Percentiles rank a stretch among this genome's conserved stretches.
Evolutionary conservation across 2,329 filamentous ascomycete genomes (phyloP).

Genomic region (Xylariaceae sp.): DNA sequence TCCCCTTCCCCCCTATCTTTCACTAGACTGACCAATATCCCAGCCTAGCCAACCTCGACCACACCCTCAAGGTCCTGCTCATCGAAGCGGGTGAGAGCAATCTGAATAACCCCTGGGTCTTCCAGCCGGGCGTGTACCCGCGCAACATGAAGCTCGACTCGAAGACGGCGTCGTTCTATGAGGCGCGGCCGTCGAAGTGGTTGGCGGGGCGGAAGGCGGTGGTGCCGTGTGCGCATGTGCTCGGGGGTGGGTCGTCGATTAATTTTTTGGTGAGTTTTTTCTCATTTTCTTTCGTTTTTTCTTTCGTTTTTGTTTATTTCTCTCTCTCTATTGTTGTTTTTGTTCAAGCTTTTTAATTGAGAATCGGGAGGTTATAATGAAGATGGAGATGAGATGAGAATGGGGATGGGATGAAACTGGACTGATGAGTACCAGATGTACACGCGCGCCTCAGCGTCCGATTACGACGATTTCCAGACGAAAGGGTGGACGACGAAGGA

Average conservation of each 20-base stretch:
- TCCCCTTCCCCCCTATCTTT: not conserved
- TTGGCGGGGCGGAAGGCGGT: slow-evolving; percentile 65
- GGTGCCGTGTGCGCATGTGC: slow-evolving; percentile 67
- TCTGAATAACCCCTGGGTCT: slow-evolving; percentile 75
- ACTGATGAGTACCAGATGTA: slow-evolving; percentile 52
- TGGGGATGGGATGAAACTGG: not conserved
- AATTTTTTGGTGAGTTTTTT: slow-evolving; percentile 61
- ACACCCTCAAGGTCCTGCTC: slow-evolving; percentile 58
- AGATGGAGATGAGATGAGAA: too few species aligned
- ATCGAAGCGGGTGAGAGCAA: slow-evolving; percentile 38
- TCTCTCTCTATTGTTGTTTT: too few species aligned
- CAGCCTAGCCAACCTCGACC: slow-evolving; percentile 68
- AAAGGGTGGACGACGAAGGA: slow-evolving; percentile 77
- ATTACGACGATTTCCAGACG: slow-evolving; percentile 74
- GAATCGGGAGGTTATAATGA: too few species aligned
- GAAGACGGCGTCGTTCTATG: slow-evolving; percentile 77
- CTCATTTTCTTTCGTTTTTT: not conserved
- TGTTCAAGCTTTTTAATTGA: too few species aligned
- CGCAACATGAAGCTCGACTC: slow-evolving; percentile 69
- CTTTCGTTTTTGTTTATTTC: too few species aligned
- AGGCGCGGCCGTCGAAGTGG: slow-evolving; percentile 68
- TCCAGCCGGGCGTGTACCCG: slow-evolving; percentile 70
- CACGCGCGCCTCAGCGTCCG: slow-evolving; percentile 64
- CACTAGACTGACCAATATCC: slow-evolving; percentile 13
- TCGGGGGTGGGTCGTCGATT: slow-evolving; percentile 68